Evolutionary conservation across 2,329 filamentous ascomycete species (phyloP).

Genomic region (Colletotrichum agaves): DNA sequence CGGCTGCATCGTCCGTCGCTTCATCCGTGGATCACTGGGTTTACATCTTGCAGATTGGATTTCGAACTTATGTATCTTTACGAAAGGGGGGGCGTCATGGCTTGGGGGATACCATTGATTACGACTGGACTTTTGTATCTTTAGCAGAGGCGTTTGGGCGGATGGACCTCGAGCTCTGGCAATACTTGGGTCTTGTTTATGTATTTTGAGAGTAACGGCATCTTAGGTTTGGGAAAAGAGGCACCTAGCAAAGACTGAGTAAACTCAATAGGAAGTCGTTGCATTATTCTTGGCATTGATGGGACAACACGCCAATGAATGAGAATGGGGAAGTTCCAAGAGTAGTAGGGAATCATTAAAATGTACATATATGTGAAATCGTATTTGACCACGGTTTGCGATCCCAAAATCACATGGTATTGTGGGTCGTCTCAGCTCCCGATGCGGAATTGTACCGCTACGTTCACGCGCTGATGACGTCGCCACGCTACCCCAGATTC

Average conservation of each 20-base stretch:
- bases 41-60: not conserved
- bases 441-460: not conserved
- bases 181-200: not conserved
- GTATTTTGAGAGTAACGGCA: not conserved
- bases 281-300: too few species aligned
- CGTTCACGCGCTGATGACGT: constrained; percentile 12
- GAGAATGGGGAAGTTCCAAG: too few species aligned
- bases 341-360: too few species aligned
- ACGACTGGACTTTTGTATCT: not conserved
- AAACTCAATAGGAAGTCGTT: not conserved
- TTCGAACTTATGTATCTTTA: constrained; percentile 1
- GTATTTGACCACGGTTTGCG: too few species aligned
- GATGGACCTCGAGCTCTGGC: not conserved
- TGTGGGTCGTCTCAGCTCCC: not conserved
- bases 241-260: not conserved
- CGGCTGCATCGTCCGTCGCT: not conserved
- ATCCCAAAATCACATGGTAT: not conserved
- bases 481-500: not conserved
- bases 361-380: too few species aligned
- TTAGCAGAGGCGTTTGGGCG: constrained; percentile 23
- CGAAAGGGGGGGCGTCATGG: constrained; percentile 19
- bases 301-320: too few species aligned
- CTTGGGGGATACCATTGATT: constrained; percentile 22
- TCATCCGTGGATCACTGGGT: not conserved
- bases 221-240: not conserved